phyloP scores from a whole-genome alignment of 1,139 yeast genomes.

The Lodderomyces metapsilosis region DNA sequence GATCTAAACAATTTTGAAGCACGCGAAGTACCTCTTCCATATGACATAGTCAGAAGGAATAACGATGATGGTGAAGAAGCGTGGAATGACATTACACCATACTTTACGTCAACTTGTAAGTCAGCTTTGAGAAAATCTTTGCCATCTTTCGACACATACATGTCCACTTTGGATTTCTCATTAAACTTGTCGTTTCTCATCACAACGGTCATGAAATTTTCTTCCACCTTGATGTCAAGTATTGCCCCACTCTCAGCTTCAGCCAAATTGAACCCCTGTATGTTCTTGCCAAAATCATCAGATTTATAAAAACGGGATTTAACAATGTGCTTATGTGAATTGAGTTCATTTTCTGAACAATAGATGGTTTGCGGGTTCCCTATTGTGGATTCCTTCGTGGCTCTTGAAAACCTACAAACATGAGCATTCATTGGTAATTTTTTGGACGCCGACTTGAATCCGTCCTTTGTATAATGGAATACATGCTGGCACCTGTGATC shows the following conservation, averaged over 20 bases:
- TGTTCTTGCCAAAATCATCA: slow-evolving; percentile 53
- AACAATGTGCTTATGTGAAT: slow-evolving; percentile 44
- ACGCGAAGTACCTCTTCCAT: slow-evolving; percentile 15
- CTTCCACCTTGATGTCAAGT: slow-evolving; percentile 47
- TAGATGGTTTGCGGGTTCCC: slow-evolving; percentile 46
- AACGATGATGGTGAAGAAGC: slow-evolving; percentile 58
- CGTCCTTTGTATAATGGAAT: slow-evolving; percentile 54
- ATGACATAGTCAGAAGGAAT: slow-evolving; percentile 49
- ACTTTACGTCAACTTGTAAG: slow-evolving; percentile 43
- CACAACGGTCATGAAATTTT: slow-evolving; percentile 53
- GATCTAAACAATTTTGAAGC: slow-evolving; percentile 51
- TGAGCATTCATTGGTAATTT: slow-evolving; percentile 30
- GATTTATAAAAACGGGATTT: slow-evolving; percentile 45
- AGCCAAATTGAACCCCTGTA: slow-evolving; percentile 20
- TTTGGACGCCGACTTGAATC: slow-evolving; percentile 44
- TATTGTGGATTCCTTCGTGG: slow-evolving; percentile 35
- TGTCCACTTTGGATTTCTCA: slow-evolving; percentile 37
- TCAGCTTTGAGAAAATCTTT: slow-evolving; percentile 49
- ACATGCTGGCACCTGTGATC: slow-evolving; percentile 30
- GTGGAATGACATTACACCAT: slow-evolving; percentile 50
- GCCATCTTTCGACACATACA: slow-evolving; percentile 63
- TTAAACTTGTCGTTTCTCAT: slow-evolving; percentile 50
- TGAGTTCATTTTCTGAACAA: slow-evolving; percentile 46
- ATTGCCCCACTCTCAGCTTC: slow-evolving; percentile 38
- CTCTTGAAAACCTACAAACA: slow-evolving; percentile 54